Base-by-base conservation (phyloP, 306 rosid genomes). In the Casuarina equisetifolia region DNA sequence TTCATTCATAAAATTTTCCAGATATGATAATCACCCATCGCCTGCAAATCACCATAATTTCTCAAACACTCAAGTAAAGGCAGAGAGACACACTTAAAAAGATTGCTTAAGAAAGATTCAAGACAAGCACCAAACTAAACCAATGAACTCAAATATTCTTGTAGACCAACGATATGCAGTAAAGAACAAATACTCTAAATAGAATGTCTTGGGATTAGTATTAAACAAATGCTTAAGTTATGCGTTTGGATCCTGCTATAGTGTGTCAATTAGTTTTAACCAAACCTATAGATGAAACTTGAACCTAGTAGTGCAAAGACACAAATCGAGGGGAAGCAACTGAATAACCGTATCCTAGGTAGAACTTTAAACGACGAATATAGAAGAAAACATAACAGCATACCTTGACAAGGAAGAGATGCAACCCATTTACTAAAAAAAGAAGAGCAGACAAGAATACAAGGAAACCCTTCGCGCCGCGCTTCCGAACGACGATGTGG, bases 391-490 rank as follows among this genome's bases (percentile, higher is more conserved):
- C 32, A 39, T 49, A 43, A 54, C 36, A 15, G 62, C 70, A 66
- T 83, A 85, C 98, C 95, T 86, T 76, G 72, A 82, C 72, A 53
- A 86, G 46, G 77, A 55, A 79, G 51, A 88, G 80, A 85, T 86
- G 88, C 57, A 82, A 39, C 43, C 83, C 82, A 73, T 72, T 78
- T 55, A 88, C 90, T 82, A 92, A 76, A 61, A 88, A 70, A 82
- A 87, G 82, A 72, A 89, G 69, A 38, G 87, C 81, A 1, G 62
- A 70, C 78, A 79, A 57, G 82, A 80, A 88, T 36, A 86, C 78
- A 40, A 85, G 74, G 82, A 78, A 43, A 79, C 83, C 76, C 76
- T 82, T 90, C 19, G 81, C 76, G 49, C 84, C 70, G 57, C 74
- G 78, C 69, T 79, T 91, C 74, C 70, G 84, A 73, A 82, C 87